Evolutionary conservation across 805 yeast species (phyloP), one percentile per base, ranked within the genome.

Genomic region (Spathaspora passalidarum): DNA sequence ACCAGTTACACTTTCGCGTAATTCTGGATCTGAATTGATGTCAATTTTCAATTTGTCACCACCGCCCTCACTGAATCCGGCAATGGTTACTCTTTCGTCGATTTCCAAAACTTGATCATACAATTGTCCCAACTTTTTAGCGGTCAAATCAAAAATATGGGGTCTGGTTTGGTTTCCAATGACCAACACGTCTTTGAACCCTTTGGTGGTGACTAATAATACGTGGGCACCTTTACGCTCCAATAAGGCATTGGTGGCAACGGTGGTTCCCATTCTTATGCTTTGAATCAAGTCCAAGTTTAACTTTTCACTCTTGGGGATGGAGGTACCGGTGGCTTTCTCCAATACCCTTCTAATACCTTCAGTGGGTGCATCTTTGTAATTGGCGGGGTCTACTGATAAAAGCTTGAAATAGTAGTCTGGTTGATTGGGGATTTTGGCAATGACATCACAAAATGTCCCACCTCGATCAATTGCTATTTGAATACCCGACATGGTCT

Each of bases 161-260:
- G 98, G 98, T 56, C 98, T 75, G 2, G 96, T 80, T 62, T 92
- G 98, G 59, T 88, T 90, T 2, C 98, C 98, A 54, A 92, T 91
- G 2, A 73, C 65, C 49, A 92, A 69, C 34, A 87, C 81, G 59
- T 92, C 97, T 54, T 80, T 80, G 66, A 89, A 92, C 0, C 97
- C 99, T 56, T 82, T 85, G 13, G 97, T 88, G 2, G 96, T 89
- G 4, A 91, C 65, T 48, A 92, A 73, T 1, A 94, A 95, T 55
- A 95, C 91, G 25, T 81, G 70, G 47, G 90, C 95, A 43, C 98
- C 99, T 59, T 90, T 90, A 51, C 98, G 76, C 60, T 92, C 98
- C 49, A 92, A 73, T 26, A 94, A 75, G 1, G 98, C 97, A 66
- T 92, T 92, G 6, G 98, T 92, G 1, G 99, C 98, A 9, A 90